Evolutionary conservation across 2,329 filamentous ascomycete genomes (phyloP).

Genomic region (Trichoderma sp.): DNA sequence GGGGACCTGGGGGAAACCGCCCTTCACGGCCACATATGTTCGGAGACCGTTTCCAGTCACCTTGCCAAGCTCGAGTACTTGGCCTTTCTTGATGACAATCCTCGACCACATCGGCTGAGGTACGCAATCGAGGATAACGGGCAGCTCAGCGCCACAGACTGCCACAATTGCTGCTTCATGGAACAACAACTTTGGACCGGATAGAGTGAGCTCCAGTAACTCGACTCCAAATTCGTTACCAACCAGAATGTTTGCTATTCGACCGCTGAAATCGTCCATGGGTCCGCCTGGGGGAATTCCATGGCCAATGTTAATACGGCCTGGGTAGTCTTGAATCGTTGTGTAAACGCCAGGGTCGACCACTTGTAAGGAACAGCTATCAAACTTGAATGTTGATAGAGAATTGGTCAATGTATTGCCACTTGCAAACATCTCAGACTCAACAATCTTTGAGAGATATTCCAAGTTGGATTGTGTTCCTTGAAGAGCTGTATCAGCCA

Average conservation of each 20-base stretch:
- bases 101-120: neutral
- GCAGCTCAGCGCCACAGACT: neutral
- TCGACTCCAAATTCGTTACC: neutral
- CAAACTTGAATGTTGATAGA: neutral
- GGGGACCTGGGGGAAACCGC: conserved; percentile 26
- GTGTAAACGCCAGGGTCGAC: neutral
- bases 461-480: neutral
- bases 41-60: neutral
- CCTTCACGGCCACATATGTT: conserved; percentile 20
- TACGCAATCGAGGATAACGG: neutral
- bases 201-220: neutral
- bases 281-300: neutral
- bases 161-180: neutral
- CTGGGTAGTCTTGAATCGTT: neutral
- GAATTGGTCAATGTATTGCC: neutral
- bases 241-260: neutral
- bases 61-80: neutral
- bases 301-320: neutral
- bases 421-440: neutral
- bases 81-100: neutral
- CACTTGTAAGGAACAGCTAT: neutral
- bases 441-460: neutral
- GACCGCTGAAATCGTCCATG: neutral
- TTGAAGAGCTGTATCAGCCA: neutral
- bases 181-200: neutral